phyloP scores from a whole-genome alignment of 208 protist species.

The Crithidia expoeki region DNA sequence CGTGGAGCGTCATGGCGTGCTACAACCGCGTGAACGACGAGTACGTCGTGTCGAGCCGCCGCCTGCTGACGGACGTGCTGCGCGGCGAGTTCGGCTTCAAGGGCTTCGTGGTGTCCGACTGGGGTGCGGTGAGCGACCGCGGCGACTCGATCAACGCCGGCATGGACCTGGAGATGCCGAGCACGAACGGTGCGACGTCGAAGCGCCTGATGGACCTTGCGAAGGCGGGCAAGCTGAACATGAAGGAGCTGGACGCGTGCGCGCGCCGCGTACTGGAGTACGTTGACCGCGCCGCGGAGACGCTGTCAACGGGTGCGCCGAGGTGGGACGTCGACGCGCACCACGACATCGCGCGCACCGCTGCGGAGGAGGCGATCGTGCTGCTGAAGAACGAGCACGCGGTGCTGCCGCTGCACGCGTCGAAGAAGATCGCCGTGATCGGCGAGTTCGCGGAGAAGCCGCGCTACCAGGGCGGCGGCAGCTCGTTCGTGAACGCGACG shows the following conservation, averaged over 20 bases:
- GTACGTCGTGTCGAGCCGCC: no score
- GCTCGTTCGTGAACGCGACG: slow-evolving; percentile 18
- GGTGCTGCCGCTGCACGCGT: slow-evolving; percentile 26
- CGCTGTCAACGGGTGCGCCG: background rate
- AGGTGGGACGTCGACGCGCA: slow-evolving; percentile 40
- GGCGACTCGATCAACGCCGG: slow-evolving; percentile 35
- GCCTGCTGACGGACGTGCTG: no score
- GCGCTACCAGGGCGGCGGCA: slow-evolving; percentile 40
- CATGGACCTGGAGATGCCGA: slow-evolving; percentile 69
- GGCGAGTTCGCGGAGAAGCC: slow-evolving; percentile 24
- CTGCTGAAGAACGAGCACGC: slow-evolving; percentile 60
- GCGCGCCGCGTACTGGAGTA: slow-evolving; percentile 18
- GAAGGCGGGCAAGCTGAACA: slow-evolving; percentile 43
- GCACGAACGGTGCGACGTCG: slow-evolving; percentile 29
- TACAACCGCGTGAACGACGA: no score
- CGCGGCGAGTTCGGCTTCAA: no score
- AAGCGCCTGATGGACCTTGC: slow-evolving; percentile 22
- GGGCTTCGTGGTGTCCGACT: slow-evolving; percentile 41
- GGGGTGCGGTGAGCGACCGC: slow-evolving; percentile 61
- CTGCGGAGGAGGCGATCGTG: slow-evolving; percentile 43
- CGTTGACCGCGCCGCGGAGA: slow-evolving; percentile 7
- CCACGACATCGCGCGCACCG: slow-evolving; percentile 35
- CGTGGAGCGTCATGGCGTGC: no score
- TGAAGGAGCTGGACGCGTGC: slow-evolving; percentile 24
- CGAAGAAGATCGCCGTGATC: slow-evolving; percentile 30